Conservation (phyloP, 257 asterid species). For the Echium plantagineum region DNA sequence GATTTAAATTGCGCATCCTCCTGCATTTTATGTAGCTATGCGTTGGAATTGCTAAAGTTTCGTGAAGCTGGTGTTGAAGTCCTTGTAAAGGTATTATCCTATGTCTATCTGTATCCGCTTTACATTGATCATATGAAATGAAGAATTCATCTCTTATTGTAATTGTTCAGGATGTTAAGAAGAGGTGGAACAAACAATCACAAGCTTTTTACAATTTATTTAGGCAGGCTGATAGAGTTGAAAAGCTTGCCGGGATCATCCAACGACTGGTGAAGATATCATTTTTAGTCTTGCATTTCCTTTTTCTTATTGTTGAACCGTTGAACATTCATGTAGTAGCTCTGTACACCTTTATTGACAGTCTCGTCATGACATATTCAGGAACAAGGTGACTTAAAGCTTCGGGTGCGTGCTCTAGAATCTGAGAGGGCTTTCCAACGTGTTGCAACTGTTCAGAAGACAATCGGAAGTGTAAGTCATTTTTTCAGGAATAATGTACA, state of each 20-base stretch:
- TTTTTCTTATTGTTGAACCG: conserved; percentile 1
- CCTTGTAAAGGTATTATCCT: conserved; percentile 39
- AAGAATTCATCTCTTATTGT: conserved; percentile 9
- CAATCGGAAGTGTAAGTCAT: conserved; percentile 65
- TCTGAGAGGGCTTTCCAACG: conserved; percentile 97
- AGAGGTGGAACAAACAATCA: conserved; percentile 92
- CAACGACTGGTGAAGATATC: conserved; percentile 55
- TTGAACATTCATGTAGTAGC: not conserved
- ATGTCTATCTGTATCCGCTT: not conserved
- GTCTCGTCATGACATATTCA: conserved; percentile 5
- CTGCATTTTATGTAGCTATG: conserved; percentile 48
- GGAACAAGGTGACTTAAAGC: conserved; percentile 99
- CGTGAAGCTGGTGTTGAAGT: conserved; percentile 98
- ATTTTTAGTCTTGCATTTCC: not conserved
- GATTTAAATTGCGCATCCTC: not conserved
- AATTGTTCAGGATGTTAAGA: conserved; percentile 59
- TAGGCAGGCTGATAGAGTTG: conserved; percentile 97
- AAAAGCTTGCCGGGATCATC: conserved; percentile 72
- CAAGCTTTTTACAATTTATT: conserved; percentile 80
- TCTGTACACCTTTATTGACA: not conserved
- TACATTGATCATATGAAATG: conserved; percentile 1
- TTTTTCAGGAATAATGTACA: not conserved
- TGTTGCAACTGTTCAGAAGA: conserved; percentile 84
- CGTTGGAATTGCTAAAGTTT: conserved; percentile 77
- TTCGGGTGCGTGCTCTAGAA: conserved; percentile 86